Base-by-base conservation (phyloP, 2,329 filamentous ascomycete species). In the Aspergillus texensis region DNA sequence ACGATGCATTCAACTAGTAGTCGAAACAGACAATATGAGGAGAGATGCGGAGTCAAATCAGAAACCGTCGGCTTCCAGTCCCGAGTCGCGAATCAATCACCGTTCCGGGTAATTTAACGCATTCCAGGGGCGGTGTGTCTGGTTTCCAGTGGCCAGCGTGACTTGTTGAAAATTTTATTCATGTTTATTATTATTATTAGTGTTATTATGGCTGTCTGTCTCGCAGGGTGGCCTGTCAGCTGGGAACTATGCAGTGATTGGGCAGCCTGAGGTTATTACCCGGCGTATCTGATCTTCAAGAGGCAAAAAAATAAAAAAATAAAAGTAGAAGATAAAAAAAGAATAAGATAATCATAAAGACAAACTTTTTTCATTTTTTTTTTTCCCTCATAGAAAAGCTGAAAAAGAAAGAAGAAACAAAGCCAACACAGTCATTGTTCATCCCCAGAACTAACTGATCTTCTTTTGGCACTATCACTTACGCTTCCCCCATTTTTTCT, bases 401-500 rank as follows among this genome's bases (percentile, higher is more conserved):
- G 28, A 32, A 48, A 32, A 45, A 52, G 43, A 58, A 52, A 24
- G 14, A 50, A 56, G 28, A 56, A 34, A 10, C 4, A 53, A 41
- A 12, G 34, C n/a, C 21, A 41, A 34, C 52, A 39, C 52, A 28
- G 52, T 55, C 32, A 39, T 46, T 52, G 26, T 60, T 54, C 26
- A 5, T 19, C 30, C 50, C 28, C 30, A 56, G 24, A 60, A 39
- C 50, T 28, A 26, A 12, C 34, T 46, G 45, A 26, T 21, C 28
- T 34, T 45, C 46, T 28, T 28, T 52, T 53, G 53, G 58, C 32
- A 55, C 39, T 61, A 32, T 48, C 48, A 43, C 28, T 34, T 60
- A 46, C 54, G 53, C 36, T 32, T 52, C 45, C 52, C 63, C 67
- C 61, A 52, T 67, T 65, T 64, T 65, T 67, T 45, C 62, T 52